Base-by-base conservation (phyloP, 164 flowering plant genomes). In the Cinnamomum chago region DNA sequence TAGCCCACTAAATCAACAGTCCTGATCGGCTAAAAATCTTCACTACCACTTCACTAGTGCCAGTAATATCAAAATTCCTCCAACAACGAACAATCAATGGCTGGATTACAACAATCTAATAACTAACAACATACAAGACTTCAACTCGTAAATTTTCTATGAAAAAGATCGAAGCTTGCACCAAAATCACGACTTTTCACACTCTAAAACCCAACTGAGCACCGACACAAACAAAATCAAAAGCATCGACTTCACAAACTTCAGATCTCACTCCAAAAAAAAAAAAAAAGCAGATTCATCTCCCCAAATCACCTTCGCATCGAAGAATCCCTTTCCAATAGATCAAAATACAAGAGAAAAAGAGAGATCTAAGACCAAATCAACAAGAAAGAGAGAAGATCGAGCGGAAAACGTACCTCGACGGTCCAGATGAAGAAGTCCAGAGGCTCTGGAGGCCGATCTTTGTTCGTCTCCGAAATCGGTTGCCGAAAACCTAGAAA, bases 391-490 rank as follows among this genome's bases (percentile, higher is more conserved):
- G 33, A 62, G 14, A 14, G 17, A 14, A 12, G 35, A 72, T 20
- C 28, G 15, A 13, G 13, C 3, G 13, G 52, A 24, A 40, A 47
- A 23, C 24, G 58, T 83, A 92, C 97, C 95, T 92, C 93, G 68
- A 89, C 93, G 65, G 94, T 92, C 97, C 97, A 92, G 65, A 92
- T 89, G 83, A 92, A 92, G 93, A 92, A 92, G 86, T 92, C 97
- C 66, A 92, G 86, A 70, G 97, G 97, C 84, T 92, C 97, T n/a
- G 97, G 97, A 40, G 84, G 86, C 62, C 84, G 86, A 33, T 77
- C 87, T 81, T 87, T 89, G 76, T 71, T 89, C 94, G 90, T 90
- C 79, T 84, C 79, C 72, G 27, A 66, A 58, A 78, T 28, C 76
- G 50, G 80, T 18, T 35, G 67, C 69, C 51, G 24, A 70, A 52